Conservation (phyloP, 1,284 basidiomycete species). For the Trichosporon sp. region DNA sequence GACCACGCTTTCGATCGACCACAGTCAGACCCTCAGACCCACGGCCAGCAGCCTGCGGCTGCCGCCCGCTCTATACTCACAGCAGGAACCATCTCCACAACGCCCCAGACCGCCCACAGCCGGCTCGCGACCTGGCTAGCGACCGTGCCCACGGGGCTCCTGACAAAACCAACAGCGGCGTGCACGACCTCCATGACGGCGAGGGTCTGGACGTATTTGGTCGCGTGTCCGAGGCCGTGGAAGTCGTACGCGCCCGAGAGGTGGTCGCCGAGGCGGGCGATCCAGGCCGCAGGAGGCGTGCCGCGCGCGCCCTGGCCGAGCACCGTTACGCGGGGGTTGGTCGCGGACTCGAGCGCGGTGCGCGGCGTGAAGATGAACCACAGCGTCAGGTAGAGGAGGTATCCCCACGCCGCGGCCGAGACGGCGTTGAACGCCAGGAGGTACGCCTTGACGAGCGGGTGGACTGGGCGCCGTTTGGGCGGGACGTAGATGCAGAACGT, state of each 20-base stretch:
- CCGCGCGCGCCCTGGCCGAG: slow-evolving; percentile 10
- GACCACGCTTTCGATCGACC: no score
- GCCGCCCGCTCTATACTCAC: no score
- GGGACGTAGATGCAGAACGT: neutral
- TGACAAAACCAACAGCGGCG: slow-evolving; percentile 73
- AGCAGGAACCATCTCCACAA: slow-evolving; percentile 57
- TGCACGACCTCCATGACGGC: slow-evolving; percentile 81
- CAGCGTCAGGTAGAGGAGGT: slow-evolving; percentile 57
- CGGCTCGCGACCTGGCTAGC: slow-evolving; percentile 80
- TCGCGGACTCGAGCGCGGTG: slow-evolving; percentile 11
- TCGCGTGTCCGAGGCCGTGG: slow-evolving; percentile 56
- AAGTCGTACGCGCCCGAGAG: slow-evolving; percentile 50
- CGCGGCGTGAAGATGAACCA: slow-evolving; percentile 35
- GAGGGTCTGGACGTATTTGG: slow-evolving; percentile 70
- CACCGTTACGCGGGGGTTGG: neutral
- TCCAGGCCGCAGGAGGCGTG: neutral
- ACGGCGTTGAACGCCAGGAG: slow-evolving; percentile 70
- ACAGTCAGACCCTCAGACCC: neutral
- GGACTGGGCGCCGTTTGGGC: slow-evolving; percentile 2
- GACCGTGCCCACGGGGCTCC: slow-evolving; percentile 74
- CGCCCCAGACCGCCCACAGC: slow-evolving; percentile 80
- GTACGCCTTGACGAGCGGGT: slow-evolving; percentile 53
- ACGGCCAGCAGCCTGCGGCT: slow-evolving; percentile 31
- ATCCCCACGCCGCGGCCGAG: slow-evolving; percentile 66
- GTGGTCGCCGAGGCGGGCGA: slow-evolving; percentile 52